Base-by-base conservation (phyloP, 129 eudicot genomes). In the Ambrosia trifida region DNA sequence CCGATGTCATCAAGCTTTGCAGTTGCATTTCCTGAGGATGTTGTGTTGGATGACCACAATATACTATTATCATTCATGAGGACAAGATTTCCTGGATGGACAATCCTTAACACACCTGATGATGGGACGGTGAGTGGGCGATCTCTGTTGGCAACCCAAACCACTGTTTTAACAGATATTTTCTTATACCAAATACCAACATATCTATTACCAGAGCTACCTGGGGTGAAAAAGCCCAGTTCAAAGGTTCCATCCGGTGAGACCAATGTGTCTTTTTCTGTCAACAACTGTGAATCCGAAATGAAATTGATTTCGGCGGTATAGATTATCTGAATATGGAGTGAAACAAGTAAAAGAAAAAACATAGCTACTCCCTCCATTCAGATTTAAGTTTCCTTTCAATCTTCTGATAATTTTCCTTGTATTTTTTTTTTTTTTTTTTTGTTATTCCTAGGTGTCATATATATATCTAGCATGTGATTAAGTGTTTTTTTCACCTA, bases 121-220 rank as follows among this genome's bases (percentile, higher is more conserved):
- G 72, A 57, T 49, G 74, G 13, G 38, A 4, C 53, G 5, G 63
- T 56, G 66, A 83, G 44, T 0, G 82, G 77, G 19, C 2, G 33
- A 12, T 79, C 20, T 53, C 87, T 76, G 59, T 83, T 83, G 32
- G 84, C 84, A n/a, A 83, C 81, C 87, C 87, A 83, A 50, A 83
- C 87, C 45, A 66, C 74, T 2, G 78, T 72, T 45, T 17, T 10
- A 19, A 28, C 78, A 19, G 73, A 4, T 4, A 70, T 38, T 19
- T 76, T 71, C 58, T 79, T 83, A 68, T 79, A 83, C 87, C 81
- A 75, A 18, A 79, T 83, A 7, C 84, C 84, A 41, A 79, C 17
- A 30, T 83, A 79, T 20, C 58, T 44, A 19, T 75, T 75, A 5
- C 59, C 50, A 4, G 73, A 64, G 70, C 47, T 14, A 24, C 64